A percentile compares a stretch with the other conserved stretches of the same genome.
Evolutionary conservation across 345 rosid genomes (phyloP).

Genomic region (Kandelia obovata): DNA sequence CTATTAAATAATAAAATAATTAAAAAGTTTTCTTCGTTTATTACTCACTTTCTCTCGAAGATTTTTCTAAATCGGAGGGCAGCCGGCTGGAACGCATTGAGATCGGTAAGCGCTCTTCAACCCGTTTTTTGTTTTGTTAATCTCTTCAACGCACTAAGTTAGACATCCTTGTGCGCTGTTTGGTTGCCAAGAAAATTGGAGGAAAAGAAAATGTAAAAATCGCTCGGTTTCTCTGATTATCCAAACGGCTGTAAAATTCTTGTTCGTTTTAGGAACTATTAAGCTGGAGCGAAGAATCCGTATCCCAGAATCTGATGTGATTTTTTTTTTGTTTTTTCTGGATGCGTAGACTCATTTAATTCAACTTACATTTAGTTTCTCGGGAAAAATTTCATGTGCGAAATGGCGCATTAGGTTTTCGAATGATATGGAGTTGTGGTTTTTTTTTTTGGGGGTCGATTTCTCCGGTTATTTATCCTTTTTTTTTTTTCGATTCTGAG

Average conservation of each 20-base stretch:
- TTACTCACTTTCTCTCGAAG: conserved; percentile 8
- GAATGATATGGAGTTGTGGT: not conserved
- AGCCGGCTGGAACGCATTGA: conserved; percentile 37
- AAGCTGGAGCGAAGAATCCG: not conserved
- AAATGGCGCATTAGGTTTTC: not conserved
- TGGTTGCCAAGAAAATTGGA: no score
- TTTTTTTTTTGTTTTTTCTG: not conserved
- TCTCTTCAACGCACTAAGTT: no score
- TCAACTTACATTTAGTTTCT: no score
- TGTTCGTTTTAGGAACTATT: not conserved
- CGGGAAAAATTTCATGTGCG: no score
- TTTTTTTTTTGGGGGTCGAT: not conserved
- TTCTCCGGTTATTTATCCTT: not conserved
- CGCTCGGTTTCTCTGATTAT: conserved; percentile 1
- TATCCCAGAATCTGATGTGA: not conserved
- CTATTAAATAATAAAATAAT: not conserved
- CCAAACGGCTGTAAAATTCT: not conserved
- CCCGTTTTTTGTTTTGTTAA: not conserved
- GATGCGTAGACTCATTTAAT: no score
- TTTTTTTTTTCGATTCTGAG: not conserved
- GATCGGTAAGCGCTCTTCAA: conserved; percentile 32
- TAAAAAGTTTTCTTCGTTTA: not conserved
- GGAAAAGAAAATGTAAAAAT: no score
- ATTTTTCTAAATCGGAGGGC: conserved; percentile 8
- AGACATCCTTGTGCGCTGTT: no score